Evolutionary conservation across 2,329 filamentous ascomycete genomes (phyloP), one percentile per base, ranked within the genome.

Genomic region (Xylariaceae sp.): DNA sequence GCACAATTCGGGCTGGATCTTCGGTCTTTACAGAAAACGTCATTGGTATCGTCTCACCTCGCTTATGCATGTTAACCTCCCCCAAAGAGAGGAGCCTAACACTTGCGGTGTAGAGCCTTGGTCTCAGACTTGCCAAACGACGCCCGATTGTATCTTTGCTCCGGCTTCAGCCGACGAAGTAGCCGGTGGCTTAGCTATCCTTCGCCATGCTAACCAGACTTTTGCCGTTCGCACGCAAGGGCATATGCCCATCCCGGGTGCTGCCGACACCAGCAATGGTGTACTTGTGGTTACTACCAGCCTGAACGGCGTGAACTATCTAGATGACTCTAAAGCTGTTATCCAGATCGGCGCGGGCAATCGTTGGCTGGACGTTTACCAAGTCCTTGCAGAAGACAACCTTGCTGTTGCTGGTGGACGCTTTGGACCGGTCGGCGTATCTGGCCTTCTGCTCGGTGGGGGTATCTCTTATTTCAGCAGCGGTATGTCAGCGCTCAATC

Each of bases 381-480:
- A 39, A 6, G 33, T 17, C 31, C 33, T 22, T 5, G 6, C 1
- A 1, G 7, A 18, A 1, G 39, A 48, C 15, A 42, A 42, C 6
- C 27, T 49, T 2, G 31, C 11, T 12, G 47, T 49, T 5, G 11
- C 19, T 10, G 47, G 47, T 11, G 47, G 47, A 5, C 35, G 47
- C 4, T 44, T 31, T 33, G 22, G 35, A 9, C n/a, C 22, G 14
- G 47, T 49, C 5, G 47, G 47, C 2, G 47, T 49, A 3, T 3
- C n/a, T 5, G 47, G 47, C 17, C 11, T 31, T 4, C 35, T 45
- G 6, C 35, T 45, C 12, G 49, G 45, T 11, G 49, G 49, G 6
- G 49, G 49, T 6, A 44, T 45, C 12, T 32, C 11, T 14, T 52
- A n/a, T 18, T 48, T 48, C n/a, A n/a, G n/a, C n/a, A n/a, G n/a